Evolutionary conservation across 805 yeast genomes (phyloP), one percentile per base, ranked within the genome.

Genomic region (Suhomyces emberorum): DNA sequence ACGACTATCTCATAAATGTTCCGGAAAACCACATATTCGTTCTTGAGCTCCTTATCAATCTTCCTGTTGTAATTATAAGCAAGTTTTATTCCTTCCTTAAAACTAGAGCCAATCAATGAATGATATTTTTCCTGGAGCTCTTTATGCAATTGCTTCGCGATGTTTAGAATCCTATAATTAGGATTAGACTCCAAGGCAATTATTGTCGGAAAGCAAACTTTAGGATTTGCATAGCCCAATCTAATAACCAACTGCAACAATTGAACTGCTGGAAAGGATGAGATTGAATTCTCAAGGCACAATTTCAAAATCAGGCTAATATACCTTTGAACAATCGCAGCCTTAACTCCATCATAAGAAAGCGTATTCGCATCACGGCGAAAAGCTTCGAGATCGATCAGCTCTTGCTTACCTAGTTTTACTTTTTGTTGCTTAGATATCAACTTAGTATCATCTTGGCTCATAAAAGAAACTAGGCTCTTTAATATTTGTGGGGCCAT

Each of bases 191-290:
- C 79, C 23, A 88, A 61, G 0, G 91, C 91, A 38, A 86, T 71
- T 1, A 85, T 67, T 0, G 88, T 81, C 0, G 88, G 75, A 4
- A 81, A 73, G 48, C 87, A 76, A 4, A 74, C 49, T 38, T 83
- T 72, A 1, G 96, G 96, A 50, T 83, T 85, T 0, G 83, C 82
- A 56, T 76, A 82, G 0, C 95, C 95, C 36, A 78, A 67, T 19
- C 69, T 69, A 7, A 82, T 70, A 16, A 82, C 74, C 28, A 75
- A 55, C 37, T 71, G 76, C 28, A 86, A 50, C 41, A 79, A 77
- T 21, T 69, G 63, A 3, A 81, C 69, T 0, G 87, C 80, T 1
- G 69, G 54, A 19, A 63, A 56, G 1, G 86, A 74, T 3, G 65
- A 70, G 2, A 64, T 65, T 20, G 75, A 72, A 23, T 70, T 70